These are phyloP conservation scores for Leptomonas pyrrhocoris DNA, from an alignment of 208 protist genomes.

Conservation along the genomic window DNA sequence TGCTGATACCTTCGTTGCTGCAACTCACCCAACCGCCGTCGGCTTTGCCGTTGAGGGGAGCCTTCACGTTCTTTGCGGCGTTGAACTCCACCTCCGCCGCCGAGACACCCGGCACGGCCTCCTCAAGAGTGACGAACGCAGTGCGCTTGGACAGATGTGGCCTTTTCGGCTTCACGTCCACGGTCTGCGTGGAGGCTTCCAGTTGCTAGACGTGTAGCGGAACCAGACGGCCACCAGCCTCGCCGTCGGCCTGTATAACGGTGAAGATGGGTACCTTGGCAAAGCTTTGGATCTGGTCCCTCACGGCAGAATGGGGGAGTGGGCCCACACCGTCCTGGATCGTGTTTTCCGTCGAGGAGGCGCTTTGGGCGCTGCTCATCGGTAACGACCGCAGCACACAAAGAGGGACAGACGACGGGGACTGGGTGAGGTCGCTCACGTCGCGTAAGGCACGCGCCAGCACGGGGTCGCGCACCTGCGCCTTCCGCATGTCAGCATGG, in stretches of 20 bases:
- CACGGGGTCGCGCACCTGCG: conserved; percentile 50
- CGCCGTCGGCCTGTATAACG: conserved; percentile 22
- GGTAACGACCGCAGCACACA: conserved; percentile 13
- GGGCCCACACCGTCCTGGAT: conserved; percentile 13
- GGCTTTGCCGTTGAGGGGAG: conserved; percentile 1
- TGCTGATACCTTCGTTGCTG: conserved; percentile 30
- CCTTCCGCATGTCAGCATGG: conserved; percentile 45
- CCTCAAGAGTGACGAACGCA: conserved; percentile 12
- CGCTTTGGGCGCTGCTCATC: conserved; percentile 11
- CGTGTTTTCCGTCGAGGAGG: conserved; percentile 9
- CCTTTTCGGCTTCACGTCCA: not conserved
- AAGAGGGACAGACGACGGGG: not conserved
- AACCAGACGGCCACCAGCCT: conserved; percentile 14
- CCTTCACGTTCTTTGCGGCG: conserved; percentile 7
- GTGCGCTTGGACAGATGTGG: conserved; percentile 4
- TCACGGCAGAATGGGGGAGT: conserved; percentile 3
- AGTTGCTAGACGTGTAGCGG: conserved; percentile 7
- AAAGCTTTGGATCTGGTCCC: conserved; percentile 10
- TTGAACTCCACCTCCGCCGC: not conserved
- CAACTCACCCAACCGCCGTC: conserved; percentile 20
- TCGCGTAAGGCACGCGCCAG: conserved; percentile 44
- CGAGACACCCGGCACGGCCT: not conserved
- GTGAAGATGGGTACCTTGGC: conserved; percentile 30
- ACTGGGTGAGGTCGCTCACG: conserved; percentile 32
- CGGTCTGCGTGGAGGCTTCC: not conserved